Conservation (phyloP, 352 stramenopile genomes). For the Phytophthora macrochlamydospora region DNA sequence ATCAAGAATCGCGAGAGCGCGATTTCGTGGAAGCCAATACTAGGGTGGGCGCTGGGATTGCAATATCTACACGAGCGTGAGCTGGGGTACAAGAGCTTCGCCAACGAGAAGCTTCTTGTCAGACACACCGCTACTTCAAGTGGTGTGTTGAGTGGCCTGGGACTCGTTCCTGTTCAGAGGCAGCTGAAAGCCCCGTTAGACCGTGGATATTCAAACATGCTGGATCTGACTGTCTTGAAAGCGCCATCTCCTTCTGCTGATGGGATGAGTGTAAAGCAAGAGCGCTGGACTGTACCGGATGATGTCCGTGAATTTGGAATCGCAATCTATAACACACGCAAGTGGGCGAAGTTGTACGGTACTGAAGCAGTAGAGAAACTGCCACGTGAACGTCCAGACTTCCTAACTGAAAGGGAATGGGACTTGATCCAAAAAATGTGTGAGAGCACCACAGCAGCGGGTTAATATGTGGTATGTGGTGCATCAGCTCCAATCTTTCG, state of each 20-base stretch:
- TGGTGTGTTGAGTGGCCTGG: constrained; percentile 26
- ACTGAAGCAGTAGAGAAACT: constrained; percentile 16
- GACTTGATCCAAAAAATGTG: constrained; percentile 32
- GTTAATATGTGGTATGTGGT: constrained; percentile 38
- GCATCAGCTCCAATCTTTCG: constrained; percentile 28
- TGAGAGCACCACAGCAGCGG: constrained; percentile 5
- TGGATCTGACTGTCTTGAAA: constrained; percentile 14
- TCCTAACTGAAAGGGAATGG: constrained; percentile 26
- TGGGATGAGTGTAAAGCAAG: background rate
- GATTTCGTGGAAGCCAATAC: constrained; percentile 28
- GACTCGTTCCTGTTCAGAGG: constrained; percentile 26
- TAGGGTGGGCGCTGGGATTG: constrained; percentile 30
- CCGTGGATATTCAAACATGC: constrained; percentile 23
- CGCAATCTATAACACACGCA: constrained; percentile 31
- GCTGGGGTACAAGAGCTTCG: constrained; percentile 32
- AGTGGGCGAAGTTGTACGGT: constrained; percentile 22
- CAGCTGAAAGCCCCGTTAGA: constrained; percentile 15
- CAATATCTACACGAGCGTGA: constrained; percentile 39
- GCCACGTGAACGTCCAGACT: constrained; percentile 13
- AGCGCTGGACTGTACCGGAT: constrained; percentile 24
- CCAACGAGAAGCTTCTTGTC: constrained; percentile 22
- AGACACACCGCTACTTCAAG: constrained; percentile 18
- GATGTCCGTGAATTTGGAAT: constrained; percentile 30
- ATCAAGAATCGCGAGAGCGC: constrained; percentile 15
- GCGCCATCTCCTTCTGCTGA: background rate